Conservation (phyloP, 306 rosid species). For the Senna siamea region DNA sequence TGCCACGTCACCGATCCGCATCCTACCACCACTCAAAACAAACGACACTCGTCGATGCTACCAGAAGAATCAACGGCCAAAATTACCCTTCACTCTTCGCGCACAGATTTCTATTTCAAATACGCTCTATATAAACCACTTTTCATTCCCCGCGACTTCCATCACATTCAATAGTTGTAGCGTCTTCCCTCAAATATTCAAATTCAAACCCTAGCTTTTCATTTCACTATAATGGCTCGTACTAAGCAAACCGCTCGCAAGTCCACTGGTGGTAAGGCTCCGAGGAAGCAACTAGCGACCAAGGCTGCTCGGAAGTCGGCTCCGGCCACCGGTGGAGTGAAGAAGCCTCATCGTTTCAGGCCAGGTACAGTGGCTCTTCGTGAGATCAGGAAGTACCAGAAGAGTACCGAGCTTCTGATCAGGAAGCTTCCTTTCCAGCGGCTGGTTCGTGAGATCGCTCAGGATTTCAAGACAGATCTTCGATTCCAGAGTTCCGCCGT, state of each 20-base stretch:
- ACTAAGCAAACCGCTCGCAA: slow-evolving; percentile 61
- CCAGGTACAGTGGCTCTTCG: slow-evolving; percentile 59
- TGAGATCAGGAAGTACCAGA: slow-evolving; percentile 58
- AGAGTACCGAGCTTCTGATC: slow-evolving; percentile 54
- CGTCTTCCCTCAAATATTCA: no score
- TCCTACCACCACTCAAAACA: neutral
- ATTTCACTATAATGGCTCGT: slow-evolving; percentile 42
- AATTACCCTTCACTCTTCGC: slow-evolving; percentile 10
- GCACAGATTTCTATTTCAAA: slow-evolving; percentile 39
- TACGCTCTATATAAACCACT: neutral
- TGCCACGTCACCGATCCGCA: slow-evolving; percentile 48
- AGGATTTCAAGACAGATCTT: slow-evolving; percentile 58
- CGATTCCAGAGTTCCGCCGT: slow-evolving; percentile 58
- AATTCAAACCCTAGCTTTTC: no score
- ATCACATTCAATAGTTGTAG: fast-evolving
- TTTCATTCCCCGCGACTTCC: fast-evolving
- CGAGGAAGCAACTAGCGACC: slow-evolving; percentile 50
- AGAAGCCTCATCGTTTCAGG: slow-evolving; percentile 55
- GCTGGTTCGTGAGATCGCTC: slow-evolving; percentile 54
- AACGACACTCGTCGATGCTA: slow-evolving; percentile 26
- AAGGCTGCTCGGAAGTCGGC: slow-evolving; percentile 57
- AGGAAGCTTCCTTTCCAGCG: slow-evolving; percentile 54
- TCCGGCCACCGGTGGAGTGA: slow-evolving; percentile 58
- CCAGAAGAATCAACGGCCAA: slow-evolving; percentile 17
- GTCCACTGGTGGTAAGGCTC: slow-evolving; percentile 59